Conservation (phyloP, 1,139 yeast species). For the Suhomyces maxii region DNA sequence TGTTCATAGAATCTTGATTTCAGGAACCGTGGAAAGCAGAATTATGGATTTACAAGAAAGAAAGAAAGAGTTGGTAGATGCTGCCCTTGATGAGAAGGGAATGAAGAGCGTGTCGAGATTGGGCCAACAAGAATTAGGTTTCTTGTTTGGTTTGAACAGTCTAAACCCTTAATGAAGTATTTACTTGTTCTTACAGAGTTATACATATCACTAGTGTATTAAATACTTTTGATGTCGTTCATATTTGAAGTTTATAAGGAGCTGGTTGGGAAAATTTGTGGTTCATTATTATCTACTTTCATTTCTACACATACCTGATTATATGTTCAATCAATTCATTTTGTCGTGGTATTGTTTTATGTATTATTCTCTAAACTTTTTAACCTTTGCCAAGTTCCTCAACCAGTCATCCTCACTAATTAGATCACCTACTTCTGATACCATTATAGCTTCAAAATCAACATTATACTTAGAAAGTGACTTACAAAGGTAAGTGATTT, state of each 20-base stretch:
- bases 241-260: too few relatives aligned
- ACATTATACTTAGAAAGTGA: slow-evolving; percentile 70
- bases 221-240: too few relatives aligned
- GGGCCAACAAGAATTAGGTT: slow-evolving; percentile 72
- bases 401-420: slow-evolving; percentile 39
- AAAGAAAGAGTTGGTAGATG: slow-evolving; percentile 73
- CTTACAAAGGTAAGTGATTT: slow-evolving; percentile 73
- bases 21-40: slow-evolving; percentile 79
- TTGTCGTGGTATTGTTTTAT: background rate
- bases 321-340: background rate
- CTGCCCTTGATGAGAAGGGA: slow-evolving; percentile 76
- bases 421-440: slow-evolving; percentile 37
- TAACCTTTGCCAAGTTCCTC: slow-evolving; percentile 37
- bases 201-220: too few relatives aligned
- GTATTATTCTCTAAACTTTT: slow-evolving; percentile 27
- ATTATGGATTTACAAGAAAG: slow-evolving; percentile 72
- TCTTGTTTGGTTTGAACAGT: slow-evolving; percentile 68
- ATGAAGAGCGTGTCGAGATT: slow-evolving; percentile 64
- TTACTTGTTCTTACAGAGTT: too few relatives aligned
- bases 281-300: slow-evolving; percentile 9
- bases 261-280: too few relatives aligned
- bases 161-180: slow-evolving; percentile 10
- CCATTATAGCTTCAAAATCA: slow-evolving; percentile 56
- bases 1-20: slow-evolving; percentile 68
- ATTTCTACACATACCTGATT: background rate